phyloP scores from a whole-genome alignment of 2,329 filamentous ascomycete species.

The Hymenoscyphus fructigenus region DNA sequence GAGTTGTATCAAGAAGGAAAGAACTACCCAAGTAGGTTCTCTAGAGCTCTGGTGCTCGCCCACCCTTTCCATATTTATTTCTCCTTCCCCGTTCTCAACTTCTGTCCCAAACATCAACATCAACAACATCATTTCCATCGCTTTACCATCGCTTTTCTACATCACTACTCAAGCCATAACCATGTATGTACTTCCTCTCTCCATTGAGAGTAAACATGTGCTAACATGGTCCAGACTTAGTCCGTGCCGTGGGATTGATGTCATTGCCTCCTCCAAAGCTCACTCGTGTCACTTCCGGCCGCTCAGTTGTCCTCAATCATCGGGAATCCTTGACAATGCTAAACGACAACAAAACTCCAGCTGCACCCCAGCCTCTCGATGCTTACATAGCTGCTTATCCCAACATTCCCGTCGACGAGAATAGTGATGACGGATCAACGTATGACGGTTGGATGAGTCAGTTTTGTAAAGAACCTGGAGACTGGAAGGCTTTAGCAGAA shows the following conservation, averaged over 20 bases:
- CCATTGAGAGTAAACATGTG: background rate
- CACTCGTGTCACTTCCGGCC: background rate
- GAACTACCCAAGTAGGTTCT: background rate
- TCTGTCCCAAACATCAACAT: background rate
- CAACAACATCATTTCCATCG: background rate
- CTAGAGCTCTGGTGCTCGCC: background rate
- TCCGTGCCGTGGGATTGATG: background rate
- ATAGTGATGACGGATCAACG: background rate
- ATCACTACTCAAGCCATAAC: background rate
- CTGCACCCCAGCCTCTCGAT: background rate
- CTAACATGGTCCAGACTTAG: background rate
- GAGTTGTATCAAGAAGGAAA: background rate
- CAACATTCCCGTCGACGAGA: slow-evolving; percentile 6
- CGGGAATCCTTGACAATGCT: background rate
- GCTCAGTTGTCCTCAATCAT: slow-evolving; percentile 2
- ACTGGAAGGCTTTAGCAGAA: slow-evolving; percentile 40
- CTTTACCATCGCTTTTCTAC: background rate
- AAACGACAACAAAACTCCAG: background rate
- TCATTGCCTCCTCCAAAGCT: background rate
- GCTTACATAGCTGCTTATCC: slow-evolving; percentile 5
- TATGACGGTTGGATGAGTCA: slow-evolving; percentile 38
- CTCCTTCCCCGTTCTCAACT: background rate
- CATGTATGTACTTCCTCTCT: background rate
- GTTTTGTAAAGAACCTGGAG: slow-evolving; percentile 39
- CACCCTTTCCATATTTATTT: background rate